phyloP scores from a whole-genome alignment of 306 rosid genomes.

The Begonia fuchsioides region DNA sequence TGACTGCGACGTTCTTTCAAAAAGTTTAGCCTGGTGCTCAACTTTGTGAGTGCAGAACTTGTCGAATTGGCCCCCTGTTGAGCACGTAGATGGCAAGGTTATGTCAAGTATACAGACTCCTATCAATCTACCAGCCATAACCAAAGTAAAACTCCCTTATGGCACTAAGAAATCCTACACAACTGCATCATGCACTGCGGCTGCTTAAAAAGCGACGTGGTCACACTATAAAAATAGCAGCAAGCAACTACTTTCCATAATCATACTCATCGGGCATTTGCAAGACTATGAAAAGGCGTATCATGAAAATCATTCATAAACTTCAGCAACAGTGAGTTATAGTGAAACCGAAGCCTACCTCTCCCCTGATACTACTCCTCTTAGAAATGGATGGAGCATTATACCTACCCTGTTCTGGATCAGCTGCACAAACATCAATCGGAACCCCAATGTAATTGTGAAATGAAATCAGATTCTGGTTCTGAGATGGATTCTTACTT shows the following conservation, averaged over 20 bases:
- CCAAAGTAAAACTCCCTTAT: too few species aligned
- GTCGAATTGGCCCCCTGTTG: slow-evolving; percentile 45
- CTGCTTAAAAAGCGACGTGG: neutral
- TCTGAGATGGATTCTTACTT: slow-evolving; percentile 22
- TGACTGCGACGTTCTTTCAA: slow-evolving; percentile 69
- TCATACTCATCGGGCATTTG: neutral
- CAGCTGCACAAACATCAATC: slow-evolving; percentile 7
- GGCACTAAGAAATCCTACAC: too few species aligned
- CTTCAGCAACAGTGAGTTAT: too few species aligned
- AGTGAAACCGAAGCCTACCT: slow-evolving; percentile 34
- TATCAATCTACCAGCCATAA: too few species aligned
- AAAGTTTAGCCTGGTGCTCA: slow-evolving; percentile 64
- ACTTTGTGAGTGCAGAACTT: slow-evolving; percentile 53
- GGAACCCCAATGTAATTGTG: slow-evolving; percentile 4
- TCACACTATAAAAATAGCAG: neutral
- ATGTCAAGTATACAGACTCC: too few species aligned
- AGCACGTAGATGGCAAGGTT: slow-evolving; percentile 10
- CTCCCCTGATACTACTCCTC: slow-evolving; percentile 37
- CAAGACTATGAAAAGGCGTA: too few species aligned
- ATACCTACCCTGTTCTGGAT: slow-evolving; percentile 5
- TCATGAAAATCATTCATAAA: too few species aligned
- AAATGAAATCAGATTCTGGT: slow-evolving; percentile 5
- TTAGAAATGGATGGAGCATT: slow-evolving; percentile 19
- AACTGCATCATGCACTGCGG: neutral
- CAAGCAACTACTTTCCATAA: slow-evolving; percentile 2